Evolutionary conservation across 208 protist genomes (phyloP).

Genomic region (Crithidia bombi): DNA sequence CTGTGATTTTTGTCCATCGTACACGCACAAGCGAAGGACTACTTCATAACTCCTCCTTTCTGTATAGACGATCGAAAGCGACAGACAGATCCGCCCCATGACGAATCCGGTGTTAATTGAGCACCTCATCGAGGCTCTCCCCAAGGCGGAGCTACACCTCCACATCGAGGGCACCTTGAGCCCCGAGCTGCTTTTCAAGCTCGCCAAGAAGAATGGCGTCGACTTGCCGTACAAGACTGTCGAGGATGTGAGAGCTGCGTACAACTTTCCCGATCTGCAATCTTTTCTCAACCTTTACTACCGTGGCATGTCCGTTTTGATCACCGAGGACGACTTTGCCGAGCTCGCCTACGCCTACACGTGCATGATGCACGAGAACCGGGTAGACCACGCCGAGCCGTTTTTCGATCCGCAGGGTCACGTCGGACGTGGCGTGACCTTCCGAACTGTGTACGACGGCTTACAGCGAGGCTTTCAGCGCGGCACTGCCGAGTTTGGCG

Average conservation of each 20-base stretch:
- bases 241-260: slow-evolving; percentile 49
- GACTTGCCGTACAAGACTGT: slow-evolving; percentile 42
- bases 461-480: slow-evolving; percentile 39
- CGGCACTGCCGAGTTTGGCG: slow-evolving; percentile 42
- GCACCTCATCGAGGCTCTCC: slow-evolving; percentile 39
- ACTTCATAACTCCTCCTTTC: neutral
- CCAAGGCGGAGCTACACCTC: slow-evolving; percentile 68
- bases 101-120: slow-evolving; percentile 10
- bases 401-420: slow-evolving; percentile 71
- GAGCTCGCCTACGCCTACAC: slow-evolving; percentile 56
- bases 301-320: slow-evolving; percentile 47
- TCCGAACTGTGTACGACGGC: slow-evolving; percentile 51
- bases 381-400: slow-evolving; percentile 49
- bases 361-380: slow-evolving; percentile 33
- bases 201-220: slow-evolving; percentile 46
- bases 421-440: slow-evolving; percentile 41
- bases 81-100: slow-evolving; percentile 7
- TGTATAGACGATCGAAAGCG: neutral
- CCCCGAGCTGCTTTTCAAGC: slow-evolving; percentile 55
- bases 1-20: neutral
- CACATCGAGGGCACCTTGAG: slow-evolving; percentile 68
- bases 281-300: slow-evolving; percentile 71
- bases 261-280: slow-evolving; percentile 57
- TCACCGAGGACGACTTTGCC: slow-evolving; percentile 55
- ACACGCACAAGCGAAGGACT: neutral